Conservation (phyloP, 192 early-diverging fungal genomes). For the Backusella liffmaniae region DNA sequence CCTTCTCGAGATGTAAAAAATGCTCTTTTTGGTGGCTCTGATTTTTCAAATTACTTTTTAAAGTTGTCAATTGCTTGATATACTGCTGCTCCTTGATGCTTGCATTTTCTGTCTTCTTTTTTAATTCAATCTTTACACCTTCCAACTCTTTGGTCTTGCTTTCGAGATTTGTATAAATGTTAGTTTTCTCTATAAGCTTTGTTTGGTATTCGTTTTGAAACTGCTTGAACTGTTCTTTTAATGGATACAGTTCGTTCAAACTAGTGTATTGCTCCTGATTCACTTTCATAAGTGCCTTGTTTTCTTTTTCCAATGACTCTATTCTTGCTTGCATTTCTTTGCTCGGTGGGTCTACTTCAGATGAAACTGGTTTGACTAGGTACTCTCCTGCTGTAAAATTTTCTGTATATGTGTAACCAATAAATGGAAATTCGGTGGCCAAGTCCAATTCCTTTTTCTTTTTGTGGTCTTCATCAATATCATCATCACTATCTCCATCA, state of each 20-base stretch:
- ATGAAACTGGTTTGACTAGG: neutral
- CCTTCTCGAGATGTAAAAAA: neutral
- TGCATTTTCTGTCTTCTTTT: neutral
- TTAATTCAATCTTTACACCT: neutral
- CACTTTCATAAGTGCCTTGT: neutral
- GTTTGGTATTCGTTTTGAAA: neutral
- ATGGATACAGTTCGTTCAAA: neutral
- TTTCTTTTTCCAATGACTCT: neutral
- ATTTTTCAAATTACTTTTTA: neutral
- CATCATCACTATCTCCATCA: neutral
- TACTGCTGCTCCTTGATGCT: neutral
- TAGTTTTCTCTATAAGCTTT: neutral
- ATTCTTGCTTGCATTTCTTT: neutral
- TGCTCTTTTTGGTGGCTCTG: neutral
- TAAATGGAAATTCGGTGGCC: slow-evolving; percentile 74
- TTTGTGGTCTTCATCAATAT: slow-evolving; percentile 30
- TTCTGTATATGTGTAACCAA: slow-evolving; percentile 67
- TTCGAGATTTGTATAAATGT: neutral
- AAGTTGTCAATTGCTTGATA: neutral
- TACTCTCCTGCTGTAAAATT: neutral
- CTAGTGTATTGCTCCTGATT: neutral
- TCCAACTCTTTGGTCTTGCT: neutral
- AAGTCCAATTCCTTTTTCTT: slow-evolving; percentile 47
- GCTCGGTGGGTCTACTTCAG: neutral
- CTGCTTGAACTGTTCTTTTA: neutral